Evolutionary conservation across 352 stramenopile species (phyloP), one percentile per base, ranked within the genome.

Genomic region (Phytophthora fragariaefolia): DNA sequence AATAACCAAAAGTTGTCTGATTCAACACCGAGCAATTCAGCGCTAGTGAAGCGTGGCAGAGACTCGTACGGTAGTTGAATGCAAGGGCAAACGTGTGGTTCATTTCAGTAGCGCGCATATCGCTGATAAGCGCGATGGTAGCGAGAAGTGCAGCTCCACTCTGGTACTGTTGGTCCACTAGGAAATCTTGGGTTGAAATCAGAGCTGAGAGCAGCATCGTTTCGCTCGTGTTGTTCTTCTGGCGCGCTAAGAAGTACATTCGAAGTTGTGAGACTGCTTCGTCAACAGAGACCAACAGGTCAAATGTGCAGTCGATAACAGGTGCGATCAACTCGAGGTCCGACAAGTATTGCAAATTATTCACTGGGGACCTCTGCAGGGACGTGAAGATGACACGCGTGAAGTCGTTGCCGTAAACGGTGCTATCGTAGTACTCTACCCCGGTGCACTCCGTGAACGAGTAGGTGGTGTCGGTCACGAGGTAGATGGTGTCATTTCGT

Each of bases 401-500:
- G n/a, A 73, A 75, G 6, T n/a, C 48, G 15, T 58, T 55, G 47
- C 42, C 45, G 49, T 82, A 79, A 9, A 82, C 51, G 0, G 27
- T 32, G 2, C 46, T 34, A 22, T 74, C 58, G 20, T 69, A 76
- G 8, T 18, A 36, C 1, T 15, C 30, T 4, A 65, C 28, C 1
- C 18, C 48, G 7, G 46, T 69, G 40, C 68, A 75, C 3, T 70
- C 28, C 0, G 45, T 38, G 24, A 63, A 62, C 18, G 59, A 75
- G 20, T 51, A 18, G 0, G 42, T 53, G 2, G 20, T 52, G 8
- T 64, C 42, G 7, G 34, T 55, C 28, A 83, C 42, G 24, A 83
- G 57, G 49, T 61, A 87, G 18, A 85, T 47, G n/a, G 69, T 73
- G 22, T 71, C 75, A 17, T 65, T 50, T 1, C 73, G 66, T 0